Evolutionary conservation across 176 grass and related monocot species (phyloP).

Genomic region (Zea mays): DNA sequence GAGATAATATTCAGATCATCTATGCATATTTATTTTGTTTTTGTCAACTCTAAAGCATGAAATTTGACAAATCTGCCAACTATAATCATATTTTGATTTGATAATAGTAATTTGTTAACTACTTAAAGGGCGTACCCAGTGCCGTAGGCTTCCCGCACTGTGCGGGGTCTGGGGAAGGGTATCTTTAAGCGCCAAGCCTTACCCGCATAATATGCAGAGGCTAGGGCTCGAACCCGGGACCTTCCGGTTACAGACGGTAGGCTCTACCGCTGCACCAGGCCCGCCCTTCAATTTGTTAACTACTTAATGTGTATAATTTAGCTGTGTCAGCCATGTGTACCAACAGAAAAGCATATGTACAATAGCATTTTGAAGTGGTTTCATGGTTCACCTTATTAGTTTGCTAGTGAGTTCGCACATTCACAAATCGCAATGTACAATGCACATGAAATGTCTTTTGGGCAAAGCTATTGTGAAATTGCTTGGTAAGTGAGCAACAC

Average conservation of each 20-base stretch:
- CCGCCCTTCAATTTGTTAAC: neutral
- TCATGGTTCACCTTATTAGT: neutral
- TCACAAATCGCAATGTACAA: neutral
- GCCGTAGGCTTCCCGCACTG: too few species aligned
- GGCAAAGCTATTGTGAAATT: neutral
- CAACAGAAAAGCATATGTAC: neutral
- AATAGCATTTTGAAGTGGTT: neutral
- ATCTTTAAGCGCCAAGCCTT: too few species aligned
- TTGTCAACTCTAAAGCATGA: neutral
- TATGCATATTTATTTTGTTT: neutral
- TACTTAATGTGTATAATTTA: neutral
- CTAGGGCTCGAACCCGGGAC: too few species aligned
- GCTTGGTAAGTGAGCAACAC: neutral
- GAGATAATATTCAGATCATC: neutral
- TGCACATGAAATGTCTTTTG: neutral
- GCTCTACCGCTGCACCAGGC: too few species aligned
- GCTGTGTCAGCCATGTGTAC: neutral
- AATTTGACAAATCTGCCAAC: neutral
- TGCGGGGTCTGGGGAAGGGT: too few species aligned
- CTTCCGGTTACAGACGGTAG: too few species aligned
- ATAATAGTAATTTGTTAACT: neutral
- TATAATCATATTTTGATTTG: neutral
- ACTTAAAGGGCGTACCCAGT: too few species aligned
- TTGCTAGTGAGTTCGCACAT: neutral
- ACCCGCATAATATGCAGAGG: too few species aligned